Percentiles rank a stretch among this genome's conserved stretches.
These are phyloP conservation scores for Termitomyces sp. DNA, from an alignment of 768 basidiomycete species.

Conservation along the genomic window DNA sequence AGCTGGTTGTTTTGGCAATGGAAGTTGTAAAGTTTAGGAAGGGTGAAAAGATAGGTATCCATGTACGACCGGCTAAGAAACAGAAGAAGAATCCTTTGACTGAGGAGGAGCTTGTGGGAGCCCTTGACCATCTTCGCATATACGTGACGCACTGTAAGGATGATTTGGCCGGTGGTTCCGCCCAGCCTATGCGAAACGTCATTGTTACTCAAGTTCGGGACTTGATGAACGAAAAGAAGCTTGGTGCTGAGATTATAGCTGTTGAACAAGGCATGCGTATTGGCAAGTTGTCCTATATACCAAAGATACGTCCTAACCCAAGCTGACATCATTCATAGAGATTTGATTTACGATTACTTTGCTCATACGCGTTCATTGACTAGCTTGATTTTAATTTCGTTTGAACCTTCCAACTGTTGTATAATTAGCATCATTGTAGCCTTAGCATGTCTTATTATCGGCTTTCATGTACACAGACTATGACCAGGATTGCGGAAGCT, in stretches of 20 bases:
- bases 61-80: constrained; percentile 27
- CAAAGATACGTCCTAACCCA: not conserved
- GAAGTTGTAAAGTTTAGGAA: constrained; percentile 52
- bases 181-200: constrained; percentile 51
- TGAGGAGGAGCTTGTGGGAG: constrained; percentile 41
- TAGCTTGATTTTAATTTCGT: not conserved
- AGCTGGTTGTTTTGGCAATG: constrained; percentile 63
- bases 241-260: constrained; percentile 68
- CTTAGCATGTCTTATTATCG: constrained; percentile 21
- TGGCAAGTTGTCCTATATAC: constrained; percentile 44
- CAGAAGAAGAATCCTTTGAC: constrained; percentile 32
- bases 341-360: constrained; percentile 23
- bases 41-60: constrained; percentile 17
- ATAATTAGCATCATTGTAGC: constrained; percentile 31
- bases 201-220: constrained; percentile 71
- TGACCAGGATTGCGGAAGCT: not conserved
- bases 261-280: constrained; percentile 81
- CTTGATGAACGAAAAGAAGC: constrained; percentile 50
- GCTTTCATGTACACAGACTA: not conserved
- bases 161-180: constrained; percentile 40
- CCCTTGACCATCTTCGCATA: constrained; percentile 57
- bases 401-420: constrained; percentile 19
- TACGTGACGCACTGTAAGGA: constrained; percentile 90
- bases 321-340: constrained; percentile 16
- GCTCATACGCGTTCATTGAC: not conserved